These are phyloP conservation scores for Ustulina deusta DNA, from an alignment of 2,329 filamentous ascomycete species.

Conservation along the genomic window DNA sequence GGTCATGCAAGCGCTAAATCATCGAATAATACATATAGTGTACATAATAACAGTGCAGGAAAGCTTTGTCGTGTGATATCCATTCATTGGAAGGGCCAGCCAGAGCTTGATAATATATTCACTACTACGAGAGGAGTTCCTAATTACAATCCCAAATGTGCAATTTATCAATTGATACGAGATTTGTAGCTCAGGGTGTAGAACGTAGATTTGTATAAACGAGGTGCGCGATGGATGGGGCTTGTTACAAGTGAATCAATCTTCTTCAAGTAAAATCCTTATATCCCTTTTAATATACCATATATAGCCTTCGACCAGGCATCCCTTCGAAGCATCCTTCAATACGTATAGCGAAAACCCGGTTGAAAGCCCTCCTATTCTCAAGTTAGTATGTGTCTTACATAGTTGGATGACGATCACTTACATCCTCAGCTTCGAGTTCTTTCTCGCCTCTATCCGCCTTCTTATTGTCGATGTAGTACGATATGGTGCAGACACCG, in stretches of 20 bases:
- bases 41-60: too few species aligned
- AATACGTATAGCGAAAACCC: constrained; percentile 58
- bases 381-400: constrained; percentile 21
- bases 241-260: background rate
- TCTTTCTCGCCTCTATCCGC: constrained; percentile 66
- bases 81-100: too few species aligned
- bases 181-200: background rate
- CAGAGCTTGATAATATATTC: too few species aligned
- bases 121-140: too few species aligned
- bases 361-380: constrained; percentile 55
- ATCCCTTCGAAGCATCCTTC: constrained; percentile 2
- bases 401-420: constrained; percentile 41
- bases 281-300: background rate
- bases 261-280: background rate
- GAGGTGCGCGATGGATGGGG: background rate
- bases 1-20: too few species aligned
- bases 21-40: too few species aligned
- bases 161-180: too few species aligned
- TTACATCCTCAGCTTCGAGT: constrained; percentile 64
- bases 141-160: too few species aligned
- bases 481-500: constrained; percentile 55
- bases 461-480: constrained; percentile 59
- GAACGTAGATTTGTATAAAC: background rate
- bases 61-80: too few species aligned
- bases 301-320: background rate